Base-by-base conservation (phyloP, 2,329 filamentous ascomycete species). In the Helotiales sp. region DNA sequence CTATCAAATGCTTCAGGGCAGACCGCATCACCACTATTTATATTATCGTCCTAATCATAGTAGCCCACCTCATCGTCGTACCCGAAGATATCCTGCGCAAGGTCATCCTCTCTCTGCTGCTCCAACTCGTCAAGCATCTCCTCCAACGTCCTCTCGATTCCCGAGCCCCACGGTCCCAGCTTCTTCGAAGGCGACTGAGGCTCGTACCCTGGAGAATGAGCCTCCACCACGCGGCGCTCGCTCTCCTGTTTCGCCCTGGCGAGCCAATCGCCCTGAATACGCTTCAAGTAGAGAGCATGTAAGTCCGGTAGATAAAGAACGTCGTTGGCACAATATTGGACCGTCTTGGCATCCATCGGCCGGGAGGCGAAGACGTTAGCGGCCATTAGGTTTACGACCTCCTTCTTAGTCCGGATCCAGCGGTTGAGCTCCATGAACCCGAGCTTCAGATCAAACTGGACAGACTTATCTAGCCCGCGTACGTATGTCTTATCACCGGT, bases 401-500 rank as follows among this genome's bases (percentile, higher is more conserved):
- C 30, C 49, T 36, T 17, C 30, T 52, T 52, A 2, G 49, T 52
- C 30, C 49, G 29, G 31, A 52, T 19, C 49, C 49, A 52, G 5
- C 49, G 30, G 4, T 52, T 38, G n/a, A 36, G 2, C 49, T 38
- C 49, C 31, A 52, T 52, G 19, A 52, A 52, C 8, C 30, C 49
- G 31, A 40, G 49, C 4, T 52, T 52, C 19, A 36, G 5, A 24
- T 52, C 49, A 19, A 36, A 52, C 22, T 40, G 49, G 2, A 52
- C 49, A 36, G n/a, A 50, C 31, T 52, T 52, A 52, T 52, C 30
- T 38, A 36, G 31, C 47, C 49, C 49, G 4, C 49, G 49, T 38
- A 52, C 10, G 38, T 52, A 52, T 8, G 29, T 62, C 40, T 58
- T 66, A 50, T 58, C 34, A 17, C 24, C 46, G 17, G 24, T 22